A percentile compares a stretch with the other conserved stretches of the same genome.
Conservation (phyloP, 345 rosid genomes). For the Anastatica hierochuntica region DNA sequence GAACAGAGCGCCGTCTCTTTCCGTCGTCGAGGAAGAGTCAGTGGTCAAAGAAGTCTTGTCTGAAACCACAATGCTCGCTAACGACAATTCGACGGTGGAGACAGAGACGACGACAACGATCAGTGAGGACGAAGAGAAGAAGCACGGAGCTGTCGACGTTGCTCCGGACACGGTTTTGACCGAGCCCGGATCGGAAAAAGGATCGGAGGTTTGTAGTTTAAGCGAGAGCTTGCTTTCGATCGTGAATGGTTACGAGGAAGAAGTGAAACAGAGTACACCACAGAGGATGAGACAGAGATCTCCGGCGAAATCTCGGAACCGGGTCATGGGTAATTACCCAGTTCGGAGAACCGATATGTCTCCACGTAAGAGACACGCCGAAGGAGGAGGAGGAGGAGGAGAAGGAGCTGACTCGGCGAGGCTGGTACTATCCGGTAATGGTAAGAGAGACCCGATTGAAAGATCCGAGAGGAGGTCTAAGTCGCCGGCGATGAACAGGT, state of each 20-base stretch:
- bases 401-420: slow-evolving; percentile 25
- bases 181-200: slow-evolving; percentile 5
- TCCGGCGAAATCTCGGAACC: slow-evolving; percentile 25
- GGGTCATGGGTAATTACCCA: slow-evolving; percentile 27
- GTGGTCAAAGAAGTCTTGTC: slow-evolving; percentile 30
- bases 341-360: slow-evolving; percentile 43
- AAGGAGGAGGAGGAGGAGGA: slow-evolving; percentile 19
- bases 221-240: slow-evolving; percentile 24
- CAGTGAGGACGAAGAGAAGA: slow-evolving; percentile 14
- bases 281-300: slow-evolving; percentile 20
- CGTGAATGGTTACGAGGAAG: slow-evolving; percentile 26
- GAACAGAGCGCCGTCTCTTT: background rate
- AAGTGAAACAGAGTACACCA: slow-evolving; percentile 9
- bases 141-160: background rate
- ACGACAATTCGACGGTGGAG: slow-evolving; percentile 4
- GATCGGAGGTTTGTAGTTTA: slow-evolving; percentile 16
- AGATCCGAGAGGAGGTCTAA: slow-evolving; percentile 54
- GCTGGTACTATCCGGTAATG: slow-evolving; percentile 25
- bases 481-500: slow-evolving; percentile 55
- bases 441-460: slow-evolving; percentile 42
- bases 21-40: slow-evolving; percentile 19
- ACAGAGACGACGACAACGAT: background rate
- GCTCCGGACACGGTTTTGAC: background rate
- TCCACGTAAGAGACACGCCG: slow-evolving; percentile 29
- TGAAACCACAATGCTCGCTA: slow-evolving; percentile 15